Evolutionary conservation across 1,284 basidiomycete genomes (phyloP).

Genomic region (Moniliella sp.): DNA sequence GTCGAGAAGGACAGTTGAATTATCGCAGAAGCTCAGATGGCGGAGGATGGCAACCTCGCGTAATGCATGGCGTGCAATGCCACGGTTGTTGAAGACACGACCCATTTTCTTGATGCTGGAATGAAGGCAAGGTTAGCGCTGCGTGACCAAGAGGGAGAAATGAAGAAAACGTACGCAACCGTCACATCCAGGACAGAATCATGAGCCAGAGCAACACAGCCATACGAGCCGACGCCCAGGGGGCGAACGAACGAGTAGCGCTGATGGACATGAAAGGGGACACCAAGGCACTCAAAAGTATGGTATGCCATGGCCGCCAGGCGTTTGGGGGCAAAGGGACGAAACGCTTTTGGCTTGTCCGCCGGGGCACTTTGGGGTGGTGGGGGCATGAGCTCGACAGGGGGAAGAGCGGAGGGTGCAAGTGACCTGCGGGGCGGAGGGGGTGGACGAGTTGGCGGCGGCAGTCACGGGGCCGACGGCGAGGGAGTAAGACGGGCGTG

Average conservation of each 20-base stretch:
- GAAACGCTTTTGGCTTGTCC: too few species aligned
- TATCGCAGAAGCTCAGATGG: conserved; percentile 20
- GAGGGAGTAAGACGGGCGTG: too few species aligned
- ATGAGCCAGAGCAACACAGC: conserved; percentile 25
- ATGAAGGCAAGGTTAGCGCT: neutral
- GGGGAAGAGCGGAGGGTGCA: too few species aligned
- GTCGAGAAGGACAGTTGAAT: conserved; percentile 25
- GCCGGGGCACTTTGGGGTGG: too few species aligned
- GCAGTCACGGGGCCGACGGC: too few species aligned
- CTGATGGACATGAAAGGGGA: conserved; percentile 29
- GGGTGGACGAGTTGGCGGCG: too few species aligned
- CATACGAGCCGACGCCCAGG: conserved; percentile 30
- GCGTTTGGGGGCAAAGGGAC: conserved; percentile 21
- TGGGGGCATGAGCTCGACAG: too few species aligned
- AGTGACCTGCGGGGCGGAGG: too few species aligned
- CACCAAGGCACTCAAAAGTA: conserved; percentile 24
- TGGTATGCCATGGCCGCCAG: conserved; percentile 24
- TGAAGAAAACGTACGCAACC: conserved; percentile 14
- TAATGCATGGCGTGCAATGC: conserved; percentile 22
- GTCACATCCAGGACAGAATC: conserved; percentile 21
- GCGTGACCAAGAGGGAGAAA: neutral
- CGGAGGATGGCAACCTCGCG: conserved; percentile 24
- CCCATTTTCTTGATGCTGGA: conserved; percentile 27
- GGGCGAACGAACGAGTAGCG: conserved; percentile 26
- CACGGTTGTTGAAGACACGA: conserved; percentile 27